Evolutionary conservation across 1,284 basidiomycete genomes (phyloP).

Genomic region (Moesziomyces globuligerus): DNA sequence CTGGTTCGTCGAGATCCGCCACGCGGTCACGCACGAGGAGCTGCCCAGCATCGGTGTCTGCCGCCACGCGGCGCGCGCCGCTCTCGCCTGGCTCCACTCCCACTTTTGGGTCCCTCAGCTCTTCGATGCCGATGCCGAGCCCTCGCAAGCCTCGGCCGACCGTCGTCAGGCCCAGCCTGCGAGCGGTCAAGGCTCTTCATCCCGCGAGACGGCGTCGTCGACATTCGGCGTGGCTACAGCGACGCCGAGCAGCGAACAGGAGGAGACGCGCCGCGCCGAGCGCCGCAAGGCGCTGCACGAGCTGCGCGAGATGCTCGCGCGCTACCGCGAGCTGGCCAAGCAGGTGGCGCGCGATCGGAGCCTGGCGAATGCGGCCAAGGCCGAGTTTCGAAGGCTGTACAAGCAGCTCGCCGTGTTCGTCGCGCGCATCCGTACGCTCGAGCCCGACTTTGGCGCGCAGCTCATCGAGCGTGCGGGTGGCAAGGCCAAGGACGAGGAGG

Average conservation of each 20-base stretch:
- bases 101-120: conserved; percentile 58
- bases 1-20: conserved; percentile 92
- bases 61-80: conserved; percentile 75
- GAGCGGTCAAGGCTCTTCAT: conserved; percentile 4
- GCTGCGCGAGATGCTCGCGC: conserved; percentile 29
- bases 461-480: conserved; percentile 21
- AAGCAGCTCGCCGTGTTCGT: conserved; percentile 44
- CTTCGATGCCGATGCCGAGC: conserved; percentile 1
- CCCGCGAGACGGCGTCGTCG: conserved; percentile 3
- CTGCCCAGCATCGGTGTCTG: conserved; percentile 85
- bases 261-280: conserved; percentile 15
- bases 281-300: conserved; percentile 26
- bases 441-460: conserved; percentile 27
- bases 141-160: too few species aligned
- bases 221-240: not conserved
- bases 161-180: not conserved
- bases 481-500: conserved; percentile 25
- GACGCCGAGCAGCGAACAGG: conserved; percentile 1
- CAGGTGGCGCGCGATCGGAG: conserved; percentile 50
- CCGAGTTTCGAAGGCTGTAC: conserved; percentile 32
- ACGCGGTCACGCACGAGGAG: conserved; percentile 95
- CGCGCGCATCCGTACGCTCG: conserved; percentile 20
- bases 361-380: conserved; percentile 27
- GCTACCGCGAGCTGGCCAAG: conserved; percentile 52
- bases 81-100: conserved; percentile 56